A percentile compares a stretch with the other conserved stretches of the same genome.
Conservation (phyloP, 371 early-diverging fungal species). For the Mortierella sp. region DNA sequence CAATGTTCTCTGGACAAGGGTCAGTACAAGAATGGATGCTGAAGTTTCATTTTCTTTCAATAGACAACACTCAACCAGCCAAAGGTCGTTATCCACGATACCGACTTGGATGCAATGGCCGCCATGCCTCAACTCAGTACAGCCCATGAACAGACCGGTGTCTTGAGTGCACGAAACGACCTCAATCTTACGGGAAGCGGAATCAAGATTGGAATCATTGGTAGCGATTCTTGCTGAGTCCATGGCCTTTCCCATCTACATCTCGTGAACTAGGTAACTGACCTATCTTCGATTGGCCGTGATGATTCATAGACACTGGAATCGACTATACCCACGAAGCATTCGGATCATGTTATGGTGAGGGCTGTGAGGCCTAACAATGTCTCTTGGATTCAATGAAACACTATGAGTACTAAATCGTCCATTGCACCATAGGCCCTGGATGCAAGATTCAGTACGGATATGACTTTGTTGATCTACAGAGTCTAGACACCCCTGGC, state of each 20-base stretch:
- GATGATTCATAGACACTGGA: conserved; percentile 58
- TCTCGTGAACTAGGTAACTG: too few species aligned
- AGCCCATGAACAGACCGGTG: conserved; percentile 39
- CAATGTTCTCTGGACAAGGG: conserved; percentile 1
- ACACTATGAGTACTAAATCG: background rate
- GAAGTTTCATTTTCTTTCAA: background rate
- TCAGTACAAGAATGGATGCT: background rate
- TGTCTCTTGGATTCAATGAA: background rate
- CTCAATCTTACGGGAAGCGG: conserved; percentile 63
- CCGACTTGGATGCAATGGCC: conserved; percentile 13
- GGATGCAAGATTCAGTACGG: conserved; percentile 62
- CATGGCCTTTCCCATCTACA: too few species aligned
- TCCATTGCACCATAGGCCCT: conserved; percentile 27
- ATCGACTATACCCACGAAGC: conserved; percentile 75
- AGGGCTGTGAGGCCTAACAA: background rate
- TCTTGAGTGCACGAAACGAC: conserved; percentile 24
- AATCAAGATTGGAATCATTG: conserved; percentile 72
- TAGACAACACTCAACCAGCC: conserved; percentile 33
- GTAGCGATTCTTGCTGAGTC: conserved; percentile 50
- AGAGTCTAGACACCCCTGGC: conserved; percentile 2
- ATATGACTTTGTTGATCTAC: conserved; percentile 65
- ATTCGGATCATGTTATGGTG: conserved; percentile 78
- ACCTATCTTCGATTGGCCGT: too few species aligned
- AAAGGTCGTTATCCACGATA: conserved; percentile 29
- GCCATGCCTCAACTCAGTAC: conserved; percentile 32